Percentiles rank a stretch among this genome's conserved stretches.
These are phyloP conservation scores for Cladosporium sp. DNA, from an alignment of 2,329 filamentous ascomycete genomes.

Conservation along the genomic window DNA sequence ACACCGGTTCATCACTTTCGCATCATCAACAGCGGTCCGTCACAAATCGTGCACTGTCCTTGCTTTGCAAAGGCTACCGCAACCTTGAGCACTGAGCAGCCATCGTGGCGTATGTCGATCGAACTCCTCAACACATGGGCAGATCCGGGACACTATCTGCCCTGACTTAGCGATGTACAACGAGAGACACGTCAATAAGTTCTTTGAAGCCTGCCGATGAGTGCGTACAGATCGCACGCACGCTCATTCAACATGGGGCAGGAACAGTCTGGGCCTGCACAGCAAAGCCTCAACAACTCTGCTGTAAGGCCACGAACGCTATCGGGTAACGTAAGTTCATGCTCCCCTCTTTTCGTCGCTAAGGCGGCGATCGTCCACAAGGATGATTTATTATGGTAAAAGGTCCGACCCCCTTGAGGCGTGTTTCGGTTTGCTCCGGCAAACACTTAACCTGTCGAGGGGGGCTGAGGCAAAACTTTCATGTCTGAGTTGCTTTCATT, in stretches of 20 bases:
- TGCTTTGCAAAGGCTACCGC: no score
- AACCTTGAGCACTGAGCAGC: no score
- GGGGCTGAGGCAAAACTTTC: constrained; percentile 17
- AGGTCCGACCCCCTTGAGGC: constrained; percentile 53
- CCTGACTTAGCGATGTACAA: no score
- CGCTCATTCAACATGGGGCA: constrained; percentile 6
- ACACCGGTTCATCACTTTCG: no score
- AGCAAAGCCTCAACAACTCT: constrained; percentile 4
- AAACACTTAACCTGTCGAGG: constrained; percentile 21
- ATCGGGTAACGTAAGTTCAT: constrained; percentile 5
- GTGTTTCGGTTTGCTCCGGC: constrained; percentile 31
- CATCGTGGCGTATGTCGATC: no score
- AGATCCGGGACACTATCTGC: no score
- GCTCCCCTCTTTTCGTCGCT: neutral
- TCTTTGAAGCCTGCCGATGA: neutral
- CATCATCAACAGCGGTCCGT: no score
- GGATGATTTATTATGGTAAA: constrained; percentile 47
- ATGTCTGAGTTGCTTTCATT: neutral
- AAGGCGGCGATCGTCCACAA: constrained; percentile 43
- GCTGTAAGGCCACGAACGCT: neutral
- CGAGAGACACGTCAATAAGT: no score
- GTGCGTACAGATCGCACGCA: neutral
- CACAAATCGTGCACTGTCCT: no score
- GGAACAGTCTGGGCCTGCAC: neutral
- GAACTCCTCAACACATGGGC: no score